phyloP scores from a whole-genome alignment of 2,329 filamentous ascomycete species.

The Neonectria faginata region DNA sequence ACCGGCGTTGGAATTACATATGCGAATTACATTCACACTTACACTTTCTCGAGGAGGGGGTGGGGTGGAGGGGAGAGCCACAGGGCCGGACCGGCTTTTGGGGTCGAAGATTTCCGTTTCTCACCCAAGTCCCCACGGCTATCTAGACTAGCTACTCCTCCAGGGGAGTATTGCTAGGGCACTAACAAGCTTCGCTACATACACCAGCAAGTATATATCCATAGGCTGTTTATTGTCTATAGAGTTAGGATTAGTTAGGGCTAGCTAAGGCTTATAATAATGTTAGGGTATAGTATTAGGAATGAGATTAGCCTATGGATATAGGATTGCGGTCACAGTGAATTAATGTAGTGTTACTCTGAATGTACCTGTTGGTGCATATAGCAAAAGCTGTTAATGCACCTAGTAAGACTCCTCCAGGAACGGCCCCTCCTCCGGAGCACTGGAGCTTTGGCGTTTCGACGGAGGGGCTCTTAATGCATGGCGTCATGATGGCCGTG shows the following conservation, averaged over 20 bases:
- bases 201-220: too few species aligned
- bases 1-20: constrained; percentile 20
- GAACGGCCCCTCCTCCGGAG: constrained; percentile 21
- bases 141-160: neutral
- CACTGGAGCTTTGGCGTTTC: constrained; percentile 25
- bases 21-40: constrained; percentile 14
- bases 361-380: too few species aligned
- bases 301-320: too few species aligned
- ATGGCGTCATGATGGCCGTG: constrained; percentile 43
- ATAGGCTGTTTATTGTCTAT: too few species aligned
- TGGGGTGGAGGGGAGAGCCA: constrained; percentile 9
- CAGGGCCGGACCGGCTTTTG: constrained; percentile 21
- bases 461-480: constrained; percentile 19
- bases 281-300: too few species aligned
- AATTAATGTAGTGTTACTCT: too few species aligned
- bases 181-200: too few species aligned
- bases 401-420: neutral
- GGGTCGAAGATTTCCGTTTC: constrained; percentile 12
- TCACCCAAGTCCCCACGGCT: too few species aligned
- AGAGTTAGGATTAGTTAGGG: too few species aligned
- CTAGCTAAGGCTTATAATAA: too few species aligned
- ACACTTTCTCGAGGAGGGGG: constrained; percentile 6
- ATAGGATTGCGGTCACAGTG: too few species aligned
- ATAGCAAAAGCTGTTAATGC: too few species aligned
- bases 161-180: neutral